phyloP scores from a whole-genome alignment of 2,329 filamentous ascomycete species.

The Pseudocercospora pini-densiflorae region DNA sequence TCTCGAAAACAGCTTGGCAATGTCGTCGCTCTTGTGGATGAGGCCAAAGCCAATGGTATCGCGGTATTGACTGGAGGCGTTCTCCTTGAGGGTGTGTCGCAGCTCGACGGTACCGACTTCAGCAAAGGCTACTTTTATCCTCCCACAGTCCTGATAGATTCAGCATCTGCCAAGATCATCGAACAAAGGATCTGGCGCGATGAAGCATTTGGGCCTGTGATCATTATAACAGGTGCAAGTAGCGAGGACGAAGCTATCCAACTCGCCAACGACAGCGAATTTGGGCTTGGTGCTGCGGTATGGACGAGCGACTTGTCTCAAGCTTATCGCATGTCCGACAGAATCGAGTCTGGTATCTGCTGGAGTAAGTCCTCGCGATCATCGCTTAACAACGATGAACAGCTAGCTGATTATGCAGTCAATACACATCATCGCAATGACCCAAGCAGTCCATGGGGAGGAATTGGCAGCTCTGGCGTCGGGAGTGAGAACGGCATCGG shows the following conservation, averaged over 20 bases:
- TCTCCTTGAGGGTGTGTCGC: conserved; percentile 54
- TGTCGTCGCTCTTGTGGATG: conserved; percentile 68
- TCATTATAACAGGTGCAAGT: conserved; percentile 50
- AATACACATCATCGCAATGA: conserved; percentile 71
- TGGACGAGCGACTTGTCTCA: conserved; percentile 58
- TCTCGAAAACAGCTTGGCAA: conserved; percentile 65
- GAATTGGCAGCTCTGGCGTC: conserved; percentile 65
- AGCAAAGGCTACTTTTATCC: conserved; percentile 56
- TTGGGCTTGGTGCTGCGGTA: conserved; percentile 56
- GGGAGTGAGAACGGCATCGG: conserved; percentile 75
- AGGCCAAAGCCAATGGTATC: conserved; percentile 63
- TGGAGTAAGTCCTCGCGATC: conserved; percentile 49
- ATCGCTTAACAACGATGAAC: background rate
- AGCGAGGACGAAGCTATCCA: conserved; percentile 53
- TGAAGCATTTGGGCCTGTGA: conserved; percentile 53
- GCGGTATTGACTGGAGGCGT: conserved; percentile 48
- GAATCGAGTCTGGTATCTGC: conserved; percentile 70
- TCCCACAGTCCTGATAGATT: conserved; percentile 45
- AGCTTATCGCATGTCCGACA: conserved; percentile 55
- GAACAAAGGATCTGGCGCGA: conserved; percentile 47
- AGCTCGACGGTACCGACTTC: conserved; percentile 57
- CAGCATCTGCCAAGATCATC: conserved; percentile 30
- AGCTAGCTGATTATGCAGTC: conserved; percentile 37
- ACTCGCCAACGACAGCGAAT: conserved; percentile 56
- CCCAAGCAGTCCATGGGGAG: conserved; percentile 72